A percentile compares a stretch with the other conserved stretches of the same genome.
These are phyloP conservation scores for Russula virescens DNA, from an alignment of 768 basidiomycete species.

Conservation along the genomic window DNA sequence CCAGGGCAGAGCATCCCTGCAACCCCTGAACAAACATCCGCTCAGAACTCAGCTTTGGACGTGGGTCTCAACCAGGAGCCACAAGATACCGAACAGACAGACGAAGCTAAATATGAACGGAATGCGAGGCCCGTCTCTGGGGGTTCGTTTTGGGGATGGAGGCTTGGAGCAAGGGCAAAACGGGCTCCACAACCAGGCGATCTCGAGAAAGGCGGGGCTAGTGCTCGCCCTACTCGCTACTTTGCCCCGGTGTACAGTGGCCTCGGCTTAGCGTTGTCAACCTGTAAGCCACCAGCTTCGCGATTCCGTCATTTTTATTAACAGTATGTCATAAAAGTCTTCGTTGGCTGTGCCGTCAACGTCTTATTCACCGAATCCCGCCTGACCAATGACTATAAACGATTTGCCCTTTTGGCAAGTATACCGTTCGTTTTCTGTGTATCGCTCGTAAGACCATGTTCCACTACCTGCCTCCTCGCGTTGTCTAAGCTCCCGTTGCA, in stretches of 20 bases:
- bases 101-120: not conserved
- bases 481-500: slow-evolving; percentile 27
- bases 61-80: slow-evolving; percentile 50
- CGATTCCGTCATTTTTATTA: not conserved
- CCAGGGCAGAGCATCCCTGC: slow-evolving; percentile 34
- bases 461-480: not conserved
- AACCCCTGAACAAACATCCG: slow-evolving; percentile 34
- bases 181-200: slow-evolving; percentile 31
- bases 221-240: slow-evolving; percentile 39
- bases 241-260: slow-evolving; percentile 72
- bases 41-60: slow-evolving; percentile 40
- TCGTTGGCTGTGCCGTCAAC: slow-evolving; percentile 55
- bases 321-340: slow-evolving; percentile 40
- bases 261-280: slow-evolving; percentile 55
- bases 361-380: slow-evolving; percentile 62
- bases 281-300: slow-evolving; percentile 39
- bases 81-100: slow-evolving; percentile 18
- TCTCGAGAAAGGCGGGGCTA: slow-evolving; percentile 44
- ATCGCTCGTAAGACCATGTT: slow-evolving; percentile 47
- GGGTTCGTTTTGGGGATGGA: slow-evolving; percentile 29
- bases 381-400: slow-evolving; percentile 53
- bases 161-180: slow-evolving; percentile 30
- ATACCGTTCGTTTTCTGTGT: slow-evolving; percentile 72
- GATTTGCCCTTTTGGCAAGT: slow-evolving; percentile 63
- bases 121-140: slow-evolving; percentile 12